Percentiles rank a stretch among this genome's conserved stretches.
Conservation (phyloP, 495 filamentous ascomycete species). For the Parachaetomium inaequale region DNA sequence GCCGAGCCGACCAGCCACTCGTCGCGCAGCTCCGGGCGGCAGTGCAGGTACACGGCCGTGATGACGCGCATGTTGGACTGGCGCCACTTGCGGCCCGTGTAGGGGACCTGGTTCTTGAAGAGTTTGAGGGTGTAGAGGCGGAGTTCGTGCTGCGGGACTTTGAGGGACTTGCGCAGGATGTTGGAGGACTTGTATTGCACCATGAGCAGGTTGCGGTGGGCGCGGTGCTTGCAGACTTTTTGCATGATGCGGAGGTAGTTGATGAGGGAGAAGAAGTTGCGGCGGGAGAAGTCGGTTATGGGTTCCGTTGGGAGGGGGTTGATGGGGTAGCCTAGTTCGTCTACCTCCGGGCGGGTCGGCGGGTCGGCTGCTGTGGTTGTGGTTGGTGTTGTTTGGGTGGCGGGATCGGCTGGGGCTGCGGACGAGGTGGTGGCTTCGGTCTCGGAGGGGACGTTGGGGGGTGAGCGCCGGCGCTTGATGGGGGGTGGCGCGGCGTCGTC, state of each 20-base stretch:
- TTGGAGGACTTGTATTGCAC: slow-evolving; percentile 91
- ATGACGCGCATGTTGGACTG: slow-evolving; percentile 98
- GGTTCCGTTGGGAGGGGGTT: slow-evolving; percentile 64
- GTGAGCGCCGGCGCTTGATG: slow-evolving; percentile 56
- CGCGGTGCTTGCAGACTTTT: slow-evolving; percentile 91
- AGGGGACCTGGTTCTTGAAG: slow-evolving; percentile 97
- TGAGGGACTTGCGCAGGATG: slow-evolving; percentile 83
- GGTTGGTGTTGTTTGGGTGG: background rate
- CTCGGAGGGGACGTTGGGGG: slow-evolving; percentile 30
- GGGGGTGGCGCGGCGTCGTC: slow-evolving; percentile 86
- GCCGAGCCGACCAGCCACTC: slow-evolving; percentile 92
- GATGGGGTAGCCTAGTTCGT: slow-evolving; percentile 78
- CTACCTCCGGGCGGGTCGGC: slow-evolving; percentile 69
- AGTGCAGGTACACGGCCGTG: slow-evolving; percentile 91
- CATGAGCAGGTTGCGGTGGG: slow-evolving; percentile 86
- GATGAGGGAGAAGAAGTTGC: slow-evolving; percentile 90
- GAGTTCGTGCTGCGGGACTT: slow-evolving; percentile 81
- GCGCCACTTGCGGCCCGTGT: slow-evolving; percentile 96
- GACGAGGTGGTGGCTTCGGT: slow-evolving; percentile 9
- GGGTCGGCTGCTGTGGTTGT: slow-evolving; percentile 14
- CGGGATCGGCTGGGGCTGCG: slow-evolving; percentile 6
- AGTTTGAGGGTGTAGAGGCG: slow-evolving; percentile 94
- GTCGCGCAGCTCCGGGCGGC: slow-evolving; percentile 84
- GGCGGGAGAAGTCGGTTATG: slow-evolving; percentile 85
- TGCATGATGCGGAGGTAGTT: slow-evolving; percentile 94